Conservation (phyloP, 768 basidiomycete species). For the Pholiota molesta region DNA sequence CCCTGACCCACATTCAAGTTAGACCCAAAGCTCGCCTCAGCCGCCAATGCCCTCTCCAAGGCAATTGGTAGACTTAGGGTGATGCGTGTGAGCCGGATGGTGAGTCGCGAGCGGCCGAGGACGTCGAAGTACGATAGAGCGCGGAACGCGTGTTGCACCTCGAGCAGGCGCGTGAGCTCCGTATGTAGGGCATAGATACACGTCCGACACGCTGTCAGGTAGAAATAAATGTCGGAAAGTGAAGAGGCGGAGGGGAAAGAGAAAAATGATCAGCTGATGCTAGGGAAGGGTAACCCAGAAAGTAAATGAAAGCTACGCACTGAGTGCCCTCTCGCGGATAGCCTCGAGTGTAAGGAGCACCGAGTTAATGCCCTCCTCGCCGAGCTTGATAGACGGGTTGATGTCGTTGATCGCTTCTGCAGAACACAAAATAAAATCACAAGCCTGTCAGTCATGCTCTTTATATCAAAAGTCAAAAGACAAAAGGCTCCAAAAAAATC, state of each 20-base stretch:
- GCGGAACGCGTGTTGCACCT: constrained; percentile 77
- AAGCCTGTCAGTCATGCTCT: background rate
- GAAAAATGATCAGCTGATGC: background rate
- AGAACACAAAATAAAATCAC: background rate
- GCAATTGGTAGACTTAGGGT: constrained; percentile 75
- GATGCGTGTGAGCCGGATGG: constrained; percentile 77
- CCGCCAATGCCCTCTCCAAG: constrained; percentile 57
- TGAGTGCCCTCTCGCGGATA: constrained; percentile 75
- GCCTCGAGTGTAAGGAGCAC: constrained; percentile 71
- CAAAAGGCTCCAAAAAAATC: background rate
- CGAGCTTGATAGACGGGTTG: constrained; percentile 75
- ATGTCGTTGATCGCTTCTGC: constrained; percentile 78
- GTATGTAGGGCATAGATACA: constrained; percentile 75
- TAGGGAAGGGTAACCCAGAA: background rate
- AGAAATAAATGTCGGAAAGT: background rate
- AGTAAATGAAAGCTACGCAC: constrained; percentile 44
- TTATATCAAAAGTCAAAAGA: background rate
- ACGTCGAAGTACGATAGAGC: constrained; percentile 79
- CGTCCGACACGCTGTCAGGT: constrained; percentile 64
- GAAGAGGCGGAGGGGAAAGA: background rate
- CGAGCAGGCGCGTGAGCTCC: constrained; percentile 77
- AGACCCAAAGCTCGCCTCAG: background rate
- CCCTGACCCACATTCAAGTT: background rate
- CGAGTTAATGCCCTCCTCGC: constrained; percentile 78
- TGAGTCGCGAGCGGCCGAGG: constrained; percentile 72